Evolutionary conservation across 176 grass and related monocot species (phyloP).

Genomic region (Avena atlantica): DNA sequence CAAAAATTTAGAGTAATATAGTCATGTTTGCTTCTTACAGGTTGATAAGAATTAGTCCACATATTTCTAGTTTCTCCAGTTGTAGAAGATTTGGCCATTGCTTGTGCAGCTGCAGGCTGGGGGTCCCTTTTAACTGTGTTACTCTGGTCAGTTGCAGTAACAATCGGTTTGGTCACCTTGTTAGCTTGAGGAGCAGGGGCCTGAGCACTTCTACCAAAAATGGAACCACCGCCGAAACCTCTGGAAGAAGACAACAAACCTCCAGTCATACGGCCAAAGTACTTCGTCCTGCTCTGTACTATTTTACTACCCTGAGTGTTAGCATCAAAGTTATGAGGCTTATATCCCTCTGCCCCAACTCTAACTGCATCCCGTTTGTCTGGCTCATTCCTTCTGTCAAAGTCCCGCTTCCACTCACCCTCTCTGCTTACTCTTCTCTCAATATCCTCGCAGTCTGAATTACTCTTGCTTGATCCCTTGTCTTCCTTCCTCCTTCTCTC

Average conservation of each 20-base stretch:
- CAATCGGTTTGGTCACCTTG: constrained; percentile 56
- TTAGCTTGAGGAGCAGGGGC: constrained; percentile 49
- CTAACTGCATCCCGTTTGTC: constrained; percentile 50
- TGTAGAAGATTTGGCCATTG: constrained; percentile 47
- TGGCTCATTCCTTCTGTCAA: constrained; percentile 58
- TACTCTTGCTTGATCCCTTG: constrained; percentile 88
- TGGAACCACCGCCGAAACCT: constrained; percentile 60
- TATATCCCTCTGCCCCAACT: constrained; percentile 48
- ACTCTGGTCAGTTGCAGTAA: constrained; percentile 54
- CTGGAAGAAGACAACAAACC: constrained; percentile 73
- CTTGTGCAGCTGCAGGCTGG: constrained; percentile 50
- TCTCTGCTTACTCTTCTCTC: constrained; percentile 63
- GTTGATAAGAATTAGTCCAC: constrained; percentile 55
- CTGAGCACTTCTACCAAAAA: constrained; percentile 76
- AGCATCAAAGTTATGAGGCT: constrained; percentile 48
- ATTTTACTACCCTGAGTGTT: constrained; percentile 49
- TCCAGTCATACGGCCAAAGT: constrained; percentile 73
- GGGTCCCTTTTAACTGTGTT: constrained; percentile 63
- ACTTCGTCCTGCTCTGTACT: constrained; percentile 58
- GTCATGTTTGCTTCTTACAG: constrained; percentile 63
- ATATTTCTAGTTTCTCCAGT: constrained; percentile 62
- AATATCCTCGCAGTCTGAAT: constrained; percentile 83
- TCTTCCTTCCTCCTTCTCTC: constrained; percentile 89
- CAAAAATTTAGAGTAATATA: constrained; percentile 24
- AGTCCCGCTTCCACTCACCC: constrained; percentile 58